Base-by-base conservation (phyloP, 1,284 basidiomycete genomes). In the Retiboletus fuscus region DNA sequence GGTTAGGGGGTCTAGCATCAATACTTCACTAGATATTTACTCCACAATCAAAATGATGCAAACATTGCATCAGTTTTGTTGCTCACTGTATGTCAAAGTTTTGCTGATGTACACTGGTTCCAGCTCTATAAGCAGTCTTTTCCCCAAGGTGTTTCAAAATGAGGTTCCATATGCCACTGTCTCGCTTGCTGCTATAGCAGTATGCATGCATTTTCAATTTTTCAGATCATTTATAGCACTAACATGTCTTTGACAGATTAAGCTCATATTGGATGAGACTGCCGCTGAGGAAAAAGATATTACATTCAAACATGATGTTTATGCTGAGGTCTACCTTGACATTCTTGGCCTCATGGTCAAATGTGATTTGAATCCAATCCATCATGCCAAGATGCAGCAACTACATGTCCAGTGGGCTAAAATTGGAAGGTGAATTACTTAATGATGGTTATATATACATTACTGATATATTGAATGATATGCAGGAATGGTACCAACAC, bases 251-350 rank as follows among this genome's bases (percentile, higher is more conserved):
- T n/a, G 49, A 49, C 49, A 49, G 49, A 49, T n/a, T 49, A 49
- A 49, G n/a, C 49, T 49, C n/a, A n/a, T 15, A n/a, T n/a, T 49
- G 3, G 49, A 49, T 15, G 49, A 49, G 49, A 49, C n/a, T 49
- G 49, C 49, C 49, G 49, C 49, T 1, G 49, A 49, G n/a, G 49
- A n/a, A n/a, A 49, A 49, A 49, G 49, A 49, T 24, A n/a, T 49
- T 15, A n/a, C 49, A 49, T 49, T 49, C 49, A 49, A 49, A 15
- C 15, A n/a, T 51, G 49, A 51, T 16, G 15, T 51, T 26, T 51
- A 51, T 51, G 49, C 49, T 51, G n/a, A 51, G n/a, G 49, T 51
- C n/a, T 51, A 51, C n/a, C 13, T 51, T 51, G 49, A 51, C 20
- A 51, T 51, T 26, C 49, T 51, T 51, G 49, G 49, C 49, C n/a